A percentile compares a stretch with the other conserved stretches of the same genome.
These are phyloP conservation scores for Calonectria honghensis DNA, from an alignment of 2,329 filamentous ascomycete genomes.

Conservation along the genomic window DNA sequence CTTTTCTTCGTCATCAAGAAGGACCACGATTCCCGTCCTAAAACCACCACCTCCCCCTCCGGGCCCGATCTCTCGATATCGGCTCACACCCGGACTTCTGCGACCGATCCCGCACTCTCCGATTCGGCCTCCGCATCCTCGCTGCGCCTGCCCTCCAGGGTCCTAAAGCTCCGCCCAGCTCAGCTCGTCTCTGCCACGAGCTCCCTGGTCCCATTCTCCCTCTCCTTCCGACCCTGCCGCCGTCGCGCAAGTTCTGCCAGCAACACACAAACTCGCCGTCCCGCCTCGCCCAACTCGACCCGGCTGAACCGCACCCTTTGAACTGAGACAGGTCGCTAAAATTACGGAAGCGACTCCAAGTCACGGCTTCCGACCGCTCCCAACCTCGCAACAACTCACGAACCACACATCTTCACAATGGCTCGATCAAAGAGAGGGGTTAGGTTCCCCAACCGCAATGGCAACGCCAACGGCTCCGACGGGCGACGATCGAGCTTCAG, in stretches of 20 bases:
- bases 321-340: slow-evolving; percentile 8
- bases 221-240: slow-evolving; percentile 39
- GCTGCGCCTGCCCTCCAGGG: background rate
- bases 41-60: slow-evolving; percentile 14
- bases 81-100: slow-evolving; percentile 28
- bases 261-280: slow-evolving; percentile 13
- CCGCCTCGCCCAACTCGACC: slow-evolving; percentile 5
- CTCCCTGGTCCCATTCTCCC: slow-evolving; percentile 22
- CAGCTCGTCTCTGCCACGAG: slow-evolving; percentile 24
- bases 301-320: slow-evolving; percentile 5
- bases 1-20: slow-evolving; percentile 53
- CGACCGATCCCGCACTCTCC: slow-evolving; percentile 23
- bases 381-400: slow-evolving; percentile 29
- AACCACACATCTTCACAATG: slow-evolving; percentile 53
- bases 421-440: slow-evolving; percentile 69
- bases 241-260: slow-evolving; percentile 31
- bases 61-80: slow-evolving; percentile 18
- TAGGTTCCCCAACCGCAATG: slow-evolving; percentile 71
- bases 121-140: background rate
- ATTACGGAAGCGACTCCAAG: slow-evolving; percentile 3
- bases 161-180: background rate
- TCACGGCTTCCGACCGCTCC: slow-evolving; percentile 9
- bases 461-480: slow-evolving; percentile 62
- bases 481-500: slow-evolving; percentile 82
- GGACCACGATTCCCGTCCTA: slow-evolving; percentile 40